Evolutionary conservation across 306 rosid species (phyloP).

Genomic region (Trichosanthes truncata): DNA sequence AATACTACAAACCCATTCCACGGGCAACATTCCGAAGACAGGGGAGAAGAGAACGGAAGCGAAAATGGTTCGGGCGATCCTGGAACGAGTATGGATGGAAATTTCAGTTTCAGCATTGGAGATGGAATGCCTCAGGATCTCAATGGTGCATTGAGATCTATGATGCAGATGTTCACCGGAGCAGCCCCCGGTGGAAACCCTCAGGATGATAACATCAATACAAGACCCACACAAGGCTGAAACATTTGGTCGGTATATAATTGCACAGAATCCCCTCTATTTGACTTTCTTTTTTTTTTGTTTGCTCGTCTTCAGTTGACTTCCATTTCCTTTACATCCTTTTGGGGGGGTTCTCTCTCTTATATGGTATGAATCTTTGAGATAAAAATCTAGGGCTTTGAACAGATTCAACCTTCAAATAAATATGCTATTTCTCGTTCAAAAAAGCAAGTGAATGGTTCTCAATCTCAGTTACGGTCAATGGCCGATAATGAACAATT

Average conservation of each 20-base stretch:
- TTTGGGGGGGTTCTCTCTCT: background rate
- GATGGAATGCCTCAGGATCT: slow-evolving; percentile 58
- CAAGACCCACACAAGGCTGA: slow-evolving; percentile 49
- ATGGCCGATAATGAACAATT: background rate
- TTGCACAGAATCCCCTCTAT: background rate
- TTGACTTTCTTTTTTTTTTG: background rate
- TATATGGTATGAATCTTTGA: background rate
- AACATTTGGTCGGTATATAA: slow-evolving; percentile 6
- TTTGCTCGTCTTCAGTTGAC: background rate
- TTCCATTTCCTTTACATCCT: background rate
- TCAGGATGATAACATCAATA: slow-evolving; percentile 35
- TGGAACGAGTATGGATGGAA: slow-evolving; percentile 32
- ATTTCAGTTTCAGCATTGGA: slow-evolving; percentile 43
- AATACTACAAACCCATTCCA: slow-evolving; percentile 27
- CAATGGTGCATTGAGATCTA: slow-evolving; percentile 45
- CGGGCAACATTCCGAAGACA: slow-evolving; percentile 35
- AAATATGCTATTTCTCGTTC: background rate
- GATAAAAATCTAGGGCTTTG: background rate
- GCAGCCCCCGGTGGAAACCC: slow-evolving; percentile 29
- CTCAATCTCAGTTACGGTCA: background rate
- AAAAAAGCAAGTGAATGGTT: background rate
- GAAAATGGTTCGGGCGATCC: slow-evolving; percentile 31
- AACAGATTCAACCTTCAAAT: slow-evolving; percentile 1
- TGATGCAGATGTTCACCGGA: slow-evolving; percentile 68
- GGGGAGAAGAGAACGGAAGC: slow-evolving; percentile 25